phyloP scores from a whole-genome alignment of 2,329 filamentous ascomycete genomes.

The Epichloe glyceriae region DNA sequence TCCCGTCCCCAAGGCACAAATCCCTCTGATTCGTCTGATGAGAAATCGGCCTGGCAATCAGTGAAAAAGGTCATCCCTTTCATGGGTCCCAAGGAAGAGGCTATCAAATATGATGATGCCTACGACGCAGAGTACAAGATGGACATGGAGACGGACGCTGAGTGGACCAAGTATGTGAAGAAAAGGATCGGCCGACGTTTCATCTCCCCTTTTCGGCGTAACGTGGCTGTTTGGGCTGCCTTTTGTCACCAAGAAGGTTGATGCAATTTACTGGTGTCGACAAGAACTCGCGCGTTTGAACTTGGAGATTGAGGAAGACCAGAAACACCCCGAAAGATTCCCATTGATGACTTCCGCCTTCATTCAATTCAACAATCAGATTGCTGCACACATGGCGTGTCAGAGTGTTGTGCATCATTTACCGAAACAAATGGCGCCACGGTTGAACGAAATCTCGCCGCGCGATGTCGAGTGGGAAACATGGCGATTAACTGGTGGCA shows the following conservation, averaged over 20 bases:
- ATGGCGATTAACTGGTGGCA: slow-evolving; percentile 96
- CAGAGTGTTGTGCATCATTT: slow-evolving; percentile 84
- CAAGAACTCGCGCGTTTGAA: slow-evolving; percentile 79
- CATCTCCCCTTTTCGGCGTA: slow-evolving; percentile 50
- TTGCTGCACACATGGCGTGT: slow-evolving; percentile 95
- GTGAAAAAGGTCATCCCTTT: slow-evolving; percentile 39
- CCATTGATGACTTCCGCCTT: slow-evolving; percentile 94
- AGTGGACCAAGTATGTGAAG: slow-evolving; percentile 75
- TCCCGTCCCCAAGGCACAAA: slow-evolving; percentile 44
- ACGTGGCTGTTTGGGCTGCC: slow-evolving; percentile 70
- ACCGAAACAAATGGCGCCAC: slow-evolving; percentile 84
- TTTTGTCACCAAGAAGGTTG: slow-evolving; percentile 75
- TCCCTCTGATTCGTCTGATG: slow-evolving; percentile 22
- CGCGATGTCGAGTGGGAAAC: slow-evolving; percentile 91
- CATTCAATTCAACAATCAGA: slow-evolving; percentile 96
- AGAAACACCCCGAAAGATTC: slow-evolving; percentile 71
- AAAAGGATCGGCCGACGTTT: slow-evolving; percentile 78
- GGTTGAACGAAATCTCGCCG: slow-evolving; percentile 86
- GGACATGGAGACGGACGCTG: slow-evolving; percentile 49
- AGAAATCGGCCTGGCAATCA: slow-evolving; percentile 37
- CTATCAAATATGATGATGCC: slow-evolving; percentile 46
- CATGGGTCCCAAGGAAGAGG: slow-evolving; percentile 26
- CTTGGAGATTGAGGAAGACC: slow-evolving; percentile 81
- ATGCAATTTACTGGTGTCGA: slow-evolving; percentile 86
- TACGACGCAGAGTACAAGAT: slow-evolving; percentile 45